phyloP scores from a whole-genome alignment of 176 grass and related monocot genomes.

The Areca catechu region DNA sequence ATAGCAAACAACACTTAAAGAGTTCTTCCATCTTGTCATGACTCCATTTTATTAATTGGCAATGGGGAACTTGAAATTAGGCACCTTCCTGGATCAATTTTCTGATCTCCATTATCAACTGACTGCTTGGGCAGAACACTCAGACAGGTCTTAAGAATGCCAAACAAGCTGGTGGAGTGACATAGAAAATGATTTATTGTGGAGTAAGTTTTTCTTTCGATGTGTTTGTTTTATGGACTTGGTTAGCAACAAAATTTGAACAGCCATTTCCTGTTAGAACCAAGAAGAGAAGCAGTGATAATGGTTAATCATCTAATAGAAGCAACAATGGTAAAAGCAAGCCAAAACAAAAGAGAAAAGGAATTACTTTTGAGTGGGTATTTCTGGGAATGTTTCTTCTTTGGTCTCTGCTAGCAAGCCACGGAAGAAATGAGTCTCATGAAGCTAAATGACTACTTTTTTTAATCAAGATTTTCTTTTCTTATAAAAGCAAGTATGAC shows the following conservation, averaged over 20 bases:
- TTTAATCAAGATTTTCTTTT: too few relatives aligned
- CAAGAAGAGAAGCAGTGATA: neutral
- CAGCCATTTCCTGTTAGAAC: conserved; percentile 4
- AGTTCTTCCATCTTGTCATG: neutral
- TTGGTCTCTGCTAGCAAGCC: too few relatives aligned
- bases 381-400: too few relatives aligned
- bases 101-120: neutral
- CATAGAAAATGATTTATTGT: conserved; percentile 7
- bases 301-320: neutral
- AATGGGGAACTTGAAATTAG: neutral
- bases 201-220: neutral
- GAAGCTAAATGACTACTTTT: too few relatives aligned
- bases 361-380: neutral
- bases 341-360: neutral
- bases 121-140: neutral
- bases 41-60: too few relatives aligned
- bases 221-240: neutral
- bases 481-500: too few relatives aligned
- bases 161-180: neutral
- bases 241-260: neutral
- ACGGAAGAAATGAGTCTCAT: too few relatives aligned
- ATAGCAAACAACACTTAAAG: neutral
- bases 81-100: neutral
- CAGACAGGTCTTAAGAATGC: neutral
- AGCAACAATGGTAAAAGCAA: neutral